Evolutionary conservation across 768 basidiomycete genomes (phyloP), one percentile per base, ranked within the genome.

Genomic region (Agaricus subrufescens): DNA sequence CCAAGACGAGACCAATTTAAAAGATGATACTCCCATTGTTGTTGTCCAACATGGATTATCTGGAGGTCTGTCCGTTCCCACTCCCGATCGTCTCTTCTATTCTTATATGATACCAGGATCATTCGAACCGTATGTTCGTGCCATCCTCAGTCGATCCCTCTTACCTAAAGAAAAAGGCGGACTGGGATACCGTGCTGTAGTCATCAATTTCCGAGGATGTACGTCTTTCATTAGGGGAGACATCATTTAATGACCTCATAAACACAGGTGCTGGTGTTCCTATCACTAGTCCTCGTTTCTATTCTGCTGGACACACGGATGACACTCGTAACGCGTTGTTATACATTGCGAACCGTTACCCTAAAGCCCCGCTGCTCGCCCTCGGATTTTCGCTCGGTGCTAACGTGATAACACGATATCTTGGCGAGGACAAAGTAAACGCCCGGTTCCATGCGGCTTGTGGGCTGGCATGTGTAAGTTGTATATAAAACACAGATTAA

Each of bases 131-230:
- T 98, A 97, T 65, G 90, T 97, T 44, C 79, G 93, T 59, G 85
- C 89, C 29, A 79, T 97, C 46, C 74, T 98, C 3, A 80, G 82
- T 49, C 86, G 83, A 57, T 87, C 86, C 12, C 87, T 87, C 66
- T 76, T 77, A 29, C 79, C 89, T 27, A 78, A 85, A 6, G 78
- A 80, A 42, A 75, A 89, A 62, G 92, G 91, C n/a, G 96, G 95
- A 1, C 74, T 96, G 52, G 94, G 94, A 14, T 96, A 91, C 70
- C 80, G 97, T 56, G 95, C 83, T 4, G 87, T 89, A 11, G 93
- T 98, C 8, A 81, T 95, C 67, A 97, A 96, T 72, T 95, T 89
- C 71, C 83, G 95, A 63, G 94, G 94, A 66, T 96, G 94, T 90
- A 64, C 65, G 87, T 80, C 31, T 55, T 11, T 42, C 54, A 10